Percentiles rank a stretch among this genome's conserved stretches.
Evolutionary conservation across 163 green algal genomes (phyloP).

Genomic region (Trebouxiophyceae sp.): DNA sequence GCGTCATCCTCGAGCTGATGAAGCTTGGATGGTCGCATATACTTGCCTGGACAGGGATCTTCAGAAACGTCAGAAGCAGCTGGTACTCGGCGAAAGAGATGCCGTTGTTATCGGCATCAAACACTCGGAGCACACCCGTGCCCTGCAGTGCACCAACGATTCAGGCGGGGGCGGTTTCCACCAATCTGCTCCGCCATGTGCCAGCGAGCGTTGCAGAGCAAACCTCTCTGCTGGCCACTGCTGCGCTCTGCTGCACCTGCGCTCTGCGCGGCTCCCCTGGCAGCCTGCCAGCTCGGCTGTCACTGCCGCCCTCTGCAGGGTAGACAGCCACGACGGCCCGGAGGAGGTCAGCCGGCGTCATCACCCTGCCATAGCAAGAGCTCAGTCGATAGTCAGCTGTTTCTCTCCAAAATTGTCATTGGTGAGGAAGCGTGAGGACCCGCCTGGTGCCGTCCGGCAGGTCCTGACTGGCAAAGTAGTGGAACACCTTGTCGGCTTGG

Average conservation of each 20-base stretch:
- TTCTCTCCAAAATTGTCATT: no score
- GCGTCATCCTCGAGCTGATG: no score
- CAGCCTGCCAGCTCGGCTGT: slow-evolving; percentile 52
- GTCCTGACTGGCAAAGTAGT: slow-evolving; percentile 38
- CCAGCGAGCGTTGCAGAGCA: no score
- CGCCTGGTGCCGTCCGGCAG: not conserved
- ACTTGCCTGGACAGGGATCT: slow-evolving; percentile 35
- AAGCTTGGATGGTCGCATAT: no score
- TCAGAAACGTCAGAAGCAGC: slow-evolving; percentile 60
- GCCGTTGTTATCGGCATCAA: slow-evolving; percentile 63
- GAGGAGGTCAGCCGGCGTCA: slow-evolving; percentile 55
- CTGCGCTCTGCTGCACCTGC: no score
- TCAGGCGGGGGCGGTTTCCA: no score
- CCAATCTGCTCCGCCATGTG: no score
- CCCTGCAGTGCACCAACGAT: no score
- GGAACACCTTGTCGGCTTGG: slow-evolving; percentile 32
- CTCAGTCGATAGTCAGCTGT: no score
- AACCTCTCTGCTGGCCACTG: no score
- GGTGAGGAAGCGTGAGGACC: no score
- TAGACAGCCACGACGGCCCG: slow-evolving; percentile 64
- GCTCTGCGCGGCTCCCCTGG: slow-evolving; percentile 46
- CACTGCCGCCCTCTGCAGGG: slow-evolving; percentile 40
- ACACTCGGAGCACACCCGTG: slow-evolving; percentile 37
- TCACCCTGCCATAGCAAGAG: slow-evolving; percentile 21
- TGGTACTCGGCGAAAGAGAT: slow-evolving; percentile 70